These are phyloP conservation scores for Oenanthe sinensis DNA, from an alignment of 129 eudicot species.

Conservation along the genomic window DNA sequence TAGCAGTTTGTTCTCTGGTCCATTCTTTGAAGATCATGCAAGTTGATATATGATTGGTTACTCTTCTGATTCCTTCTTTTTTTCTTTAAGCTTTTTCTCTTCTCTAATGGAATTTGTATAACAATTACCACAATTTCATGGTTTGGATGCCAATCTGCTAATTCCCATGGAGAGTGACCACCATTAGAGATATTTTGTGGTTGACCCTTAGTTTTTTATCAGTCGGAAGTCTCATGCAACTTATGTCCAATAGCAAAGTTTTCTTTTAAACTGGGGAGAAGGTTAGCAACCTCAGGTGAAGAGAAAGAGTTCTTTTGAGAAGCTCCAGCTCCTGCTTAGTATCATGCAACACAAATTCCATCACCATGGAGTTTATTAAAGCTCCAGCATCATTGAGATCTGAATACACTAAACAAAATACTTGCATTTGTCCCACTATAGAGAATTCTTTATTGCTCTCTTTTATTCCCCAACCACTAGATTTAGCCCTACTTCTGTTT, in stretches of 20 bases:
- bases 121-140: slow-evolving; percentile 63
- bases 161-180: slow-evolving; percentile 19
- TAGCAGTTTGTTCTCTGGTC: slow-evolving; percentile 17
- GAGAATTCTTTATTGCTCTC: slow-evolving; percentile 24
- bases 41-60: not conserved
- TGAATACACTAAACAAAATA: slow-evolving; percentile 59
- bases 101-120: slow-evolving; percentile 53
- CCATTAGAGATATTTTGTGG: slow-evolving; percentile 1
- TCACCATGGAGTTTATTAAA: slow-evolving; percentile 49
- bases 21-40: not conserved
- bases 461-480: slow-evolving; percentile 51
- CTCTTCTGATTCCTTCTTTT: slow-evolving; percentile 30
- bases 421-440: slow-evolving; percentile 70
- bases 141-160: slow-evolving; percentile 54
- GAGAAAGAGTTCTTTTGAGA: slow-evolving; percentile 16
- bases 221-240: slow-evolving; percentile 21
- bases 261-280: not conserved
- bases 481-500: slow-evolving; percentile 41
- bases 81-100: slow-evolving; percentile 60
- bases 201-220: slow-evolving; percentile 21
- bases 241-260: not conserved
- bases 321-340: slow-evolving; percentile 30
- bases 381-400: slow-evolving; percentile 47
- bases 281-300: not conserved
- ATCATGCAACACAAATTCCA: slow-evolving; percentile 81